Base-by-base conservation (phyloP, 805 yeast genomes). In the Candida stauntonica region DNA sequence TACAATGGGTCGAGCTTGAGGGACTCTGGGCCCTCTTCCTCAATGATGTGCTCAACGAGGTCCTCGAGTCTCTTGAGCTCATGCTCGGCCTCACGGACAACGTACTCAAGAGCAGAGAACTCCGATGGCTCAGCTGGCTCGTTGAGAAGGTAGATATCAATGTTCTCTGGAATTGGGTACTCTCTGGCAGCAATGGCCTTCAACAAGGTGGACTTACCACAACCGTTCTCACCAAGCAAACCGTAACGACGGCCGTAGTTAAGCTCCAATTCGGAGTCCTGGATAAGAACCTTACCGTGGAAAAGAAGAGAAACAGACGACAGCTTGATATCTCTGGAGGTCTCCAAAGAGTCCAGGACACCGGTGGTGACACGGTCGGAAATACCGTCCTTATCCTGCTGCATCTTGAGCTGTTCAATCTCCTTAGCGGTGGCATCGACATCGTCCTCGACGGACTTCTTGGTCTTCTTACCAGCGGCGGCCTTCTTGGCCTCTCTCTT, bases 321-420 rank as follows among this genome's bases (percentile, higher is more conserved):
- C 55, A 91, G 62, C 69, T 93, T 93, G 60, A 93, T 69, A 81
- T 93, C 99, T 66, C 97, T 81, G 14, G 97, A 87, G 20, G 97
- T 89, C 29, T 63, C 75, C 61, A 93, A 72, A 37, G 96, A 86
- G 42, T 83, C 89, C 60, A 93, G 72, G 33, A 93, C 99, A 75
- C 99, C 99, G 31, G 99, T 91, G 52, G 91, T 85, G 50, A 91
- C 99, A 73, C 99, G 86, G 66, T 91, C 99, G 32, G 96, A 86
- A 41, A 91, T 60, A 52, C 99, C 99, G 57, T 88, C 81, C 62
- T 86, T 81, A 66, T 91, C 99, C 61, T 84, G 83, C 69, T 91
- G 99, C 60, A 89, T 69, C 66, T 91, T 91, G 69, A 91, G 73
- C 66, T 86, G 81, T 46, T 81, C 84, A 58, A 93, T 79, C 60